Evolutionary conservation across 1,284 basidiomycete species (phyloP).

Genomic region (Boletus nobilissimus): DNA sequence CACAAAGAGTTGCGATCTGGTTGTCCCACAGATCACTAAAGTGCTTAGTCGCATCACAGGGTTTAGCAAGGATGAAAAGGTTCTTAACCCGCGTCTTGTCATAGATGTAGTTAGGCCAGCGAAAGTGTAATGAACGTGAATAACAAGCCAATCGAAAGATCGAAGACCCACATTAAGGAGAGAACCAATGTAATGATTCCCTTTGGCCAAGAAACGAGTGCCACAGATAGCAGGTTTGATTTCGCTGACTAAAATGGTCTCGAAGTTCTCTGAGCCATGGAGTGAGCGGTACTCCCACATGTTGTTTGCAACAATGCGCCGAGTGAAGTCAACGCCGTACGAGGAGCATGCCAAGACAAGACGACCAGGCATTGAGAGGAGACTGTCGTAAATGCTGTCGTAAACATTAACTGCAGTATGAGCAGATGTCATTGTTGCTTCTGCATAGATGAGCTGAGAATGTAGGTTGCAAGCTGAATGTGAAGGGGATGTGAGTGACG

Average conservation of each 20-base stretch:
- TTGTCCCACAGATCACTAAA: background rate
- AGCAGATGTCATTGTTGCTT: too few relatives aligned
- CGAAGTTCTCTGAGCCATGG: background rate
- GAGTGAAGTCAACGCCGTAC: background rate
- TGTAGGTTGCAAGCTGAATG: too few relatives aligned
- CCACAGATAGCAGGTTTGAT: background rate
- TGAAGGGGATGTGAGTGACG: too few relatives aligned
- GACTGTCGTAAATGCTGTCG: background rate
- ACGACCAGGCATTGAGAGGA: background rate
- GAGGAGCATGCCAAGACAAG: background rate
- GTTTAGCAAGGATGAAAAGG: background rate
- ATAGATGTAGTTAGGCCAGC: background rate
- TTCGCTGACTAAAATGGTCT: background rate
- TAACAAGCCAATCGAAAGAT: too few relatives aligned
- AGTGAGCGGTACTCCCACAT: background rate
- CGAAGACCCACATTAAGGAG: background rate
- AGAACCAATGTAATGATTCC: background rate
- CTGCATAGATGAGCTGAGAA: too few relatives aligned
- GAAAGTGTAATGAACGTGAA: too few relatives aligned
- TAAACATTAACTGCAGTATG: background rate
- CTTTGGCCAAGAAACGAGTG: background rate
- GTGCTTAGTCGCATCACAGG: background rate
- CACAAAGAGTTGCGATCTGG: background rate
- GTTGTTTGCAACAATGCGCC: background rate
- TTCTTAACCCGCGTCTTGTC: background rate